Evolutionary conservation across 2,329 filamentous ascomycete species (phyloP), one percentile per base, ranked within the genome.

Genomic region (Aspergillus sojae): DNA sequence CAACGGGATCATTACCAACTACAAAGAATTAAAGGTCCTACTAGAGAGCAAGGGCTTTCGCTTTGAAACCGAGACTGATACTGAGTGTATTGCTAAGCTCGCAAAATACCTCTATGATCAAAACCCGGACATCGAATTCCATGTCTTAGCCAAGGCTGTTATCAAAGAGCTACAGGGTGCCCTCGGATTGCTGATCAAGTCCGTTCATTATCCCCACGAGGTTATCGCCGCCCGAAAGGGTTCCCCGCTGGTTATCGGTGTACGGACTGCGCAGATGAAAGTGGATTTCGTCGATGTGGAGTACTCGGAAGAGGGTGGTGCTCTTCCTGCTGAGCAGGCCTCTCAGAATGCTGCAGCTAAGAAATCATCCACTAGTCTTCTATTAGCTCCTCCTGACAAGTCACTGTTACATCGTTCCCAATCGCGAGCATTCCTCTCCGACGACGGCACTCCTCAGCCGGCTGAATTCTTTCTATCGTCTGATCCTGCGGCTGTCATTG

Each of bases 1-100:
- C 90, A 99, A 99, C 83, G 95, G 95, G 78, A 99, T 99, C 86
- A 99, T 99, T 83, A 99, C 95, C 85, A 99, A 99, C 88, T 99
- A 99, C 89, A 99, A 99, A 87, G 95, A 99, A 84, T 85, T 99
- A 75, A 97, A 94, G 89, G 92, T 91, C 67, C 89, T 99, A 68
- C 87, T 99, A 71, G 88, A 91, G 83, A 87, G 86, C 85, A 99
- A 98, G 88, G 95, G 95, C 78, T 96, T 97, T 89, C 91, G 90
- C 77, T 99, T 99, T 80, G 95, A 99, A 89, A 99, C 95, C 58
- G 94, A 99, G 83, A 99, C 95, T 71, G 95, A 99, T 77, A 99
- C 95, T 58, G 95, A 99, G 84, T 97, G 94, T 81, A 99, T 99
- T 81, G 95, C 95, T 71, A 99, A 98, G 86, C 89, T 99, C 71